Evolutionary conservation across 1,284 basidiomycete genomes (phyloP), one percentile per base, ranked within the genome.

Genomic region (Papiliotrema laurentii): DNA sequence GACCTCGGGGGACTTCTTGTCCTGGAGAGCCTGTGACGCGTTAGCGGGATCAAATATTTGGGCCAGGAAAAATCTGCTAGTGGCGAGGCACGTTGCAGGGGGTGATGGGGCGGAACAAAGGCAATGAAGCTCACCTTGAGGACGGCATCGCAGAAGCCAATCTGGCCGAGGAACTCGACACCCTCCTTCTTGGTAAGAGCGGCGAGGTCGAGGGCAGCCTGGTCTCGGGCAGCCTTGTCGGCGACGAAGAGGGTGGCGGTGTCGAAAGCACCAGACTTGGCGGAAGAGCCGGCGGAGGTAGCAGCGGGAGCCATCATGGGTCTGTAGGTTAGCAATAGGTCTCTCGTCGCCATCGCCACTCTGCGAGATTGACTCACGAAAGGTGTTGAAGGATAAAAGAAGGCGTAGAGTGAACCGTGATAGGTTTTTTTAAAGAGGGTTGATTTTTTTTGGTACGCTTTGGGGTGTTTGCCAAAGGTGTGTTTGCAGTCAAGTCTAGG

Each of bases 161-260:
- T 78, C 62, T 83, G 79, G 63, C 81, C 79, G 69, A 97, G 82
- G 66, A 85, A 86, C 58, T 84, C 76, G 58, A 90, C 86, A 69
- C 92, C 92, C 60, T 92, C 83, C 76, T 87, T 87, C 83, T 89
- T 83, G 63, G 81, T 82, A 68, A 81, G 76, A 50, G 83, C 80
- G 62, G 82, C 85, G 62, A 97, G 81, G 49, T 83, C 78, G 61
- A 81, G 76, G 57, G 81, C 83, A 37, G 88, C 83, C 51, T 83
- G 76, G 43, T 82, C 80, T 68, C 87, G 85, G 50, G 81, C 76
- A 41, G 64, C 68, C 67, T 73, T 71, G 69, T 75, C 74, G 51
- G 69, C 71, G 43, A 63, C 70, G 55, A 75, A 75, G 47, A 75
- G 67, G 52, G 73, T 61, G 53, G 68, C 59, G 50, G 68, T 56